Conservation (phyloP, 192 early-diverging fungal species). For the Coemansia sp. region DNA sequence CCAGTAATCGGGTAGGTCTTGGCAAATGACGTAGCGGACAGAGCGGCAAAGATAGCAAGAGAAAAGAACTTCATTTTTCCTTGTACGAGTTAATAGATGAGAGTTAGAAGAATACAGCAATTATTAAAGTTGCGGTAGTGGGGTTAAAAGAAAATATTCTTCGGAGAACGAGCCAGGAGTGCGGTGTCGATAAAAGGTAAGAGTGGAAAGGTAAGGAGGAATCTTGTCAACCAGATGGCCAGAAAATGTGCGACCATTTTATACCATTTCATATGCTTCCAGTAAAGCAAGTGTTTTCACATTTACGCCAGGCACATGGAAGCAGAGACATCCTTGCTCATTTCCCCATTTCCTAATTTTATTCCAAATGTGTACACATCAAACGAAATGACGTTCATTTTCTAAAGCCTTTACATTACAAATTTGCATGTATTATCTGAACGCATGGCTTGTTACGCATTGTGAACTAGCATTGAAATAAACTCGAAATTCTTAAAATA, state of each 20-base stretch:
- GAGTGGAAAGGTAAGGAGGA: no score
- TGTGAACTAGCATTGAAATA: background rate
- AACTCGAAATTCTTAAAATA: background rate
- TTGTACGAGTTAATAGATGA: background rate
- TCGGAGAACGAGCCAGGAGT: background rate
- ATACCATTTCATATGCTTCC: no score
- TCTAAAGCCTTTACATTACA: background rate
- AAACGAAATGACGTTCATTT: background rate
- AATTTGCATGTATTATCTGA: background rate
- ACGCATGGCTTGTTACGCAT: background rate
- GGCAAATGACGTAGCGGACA: conserved; percentile 4
- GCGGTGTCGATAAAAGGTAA: no score
- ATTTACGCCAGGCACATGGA: no score
- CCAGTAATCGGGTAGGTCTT: conserved; percentile 15
- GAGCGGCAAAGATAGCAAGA: conserved; percentile 14
- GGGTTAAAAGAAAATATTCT: background rate
- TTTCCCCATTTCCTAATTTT: no score
- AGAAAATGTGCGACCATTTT: no score
- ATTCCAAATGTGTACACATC: no score
- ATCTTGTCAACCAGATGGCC: no score
- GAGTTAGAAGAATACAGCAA: no score
- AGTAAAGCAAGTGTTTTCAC: no score
- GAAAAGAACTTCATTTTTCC: conserved; percentile 24
- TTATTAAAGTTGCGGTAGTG: no score
- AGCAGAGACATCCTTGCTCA: no score